Base-by-base conservation (phyloP, 2,329 filamentous ascomycete species). In the Fusarium newnesense region DNA sequence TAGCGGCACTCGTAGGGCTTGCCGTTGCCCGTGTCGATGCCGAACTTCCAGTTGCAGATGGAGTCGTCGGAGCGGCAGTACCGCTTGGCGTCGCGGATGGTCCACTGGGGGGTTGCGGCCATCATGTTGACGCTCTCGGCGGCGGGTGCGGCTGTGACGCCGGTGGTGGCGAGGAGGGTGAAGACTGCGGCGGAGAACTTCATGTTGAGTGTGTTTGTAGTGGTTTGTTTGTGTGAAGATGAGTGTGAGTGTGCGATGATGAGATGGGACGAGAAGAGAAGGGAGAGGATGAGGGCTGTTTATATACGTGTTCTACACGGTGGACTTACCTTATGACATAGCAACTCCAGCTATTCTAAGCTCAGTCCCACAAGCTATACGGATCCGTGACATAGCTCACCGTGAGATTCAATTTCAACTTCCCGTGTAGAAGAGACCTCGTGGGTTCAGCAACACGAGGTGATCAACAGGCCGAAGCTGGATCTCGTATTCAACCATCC, bases 11-110 rank as follows among this genome's bases (percentile, higher is more conserved):
- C 49, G 11, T 59, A 73, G 43, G 80, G 79, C 71, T 82, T 80
- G 72, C 84, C 81, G 60, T 79, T 75, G 79, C 85, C 85, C 62
- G 83, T 81, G 78, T 85, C 80, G 79, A 86, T 82, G 65, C 70
- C 68, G 74, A 87, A 87, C 70, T 78, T 81, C 81, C 83, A 86
- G 76, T 79, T 81, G 81, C 85, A 87, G 30, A 76, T 67, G 66
- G 79, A 81, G 78, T 85, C 79, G 64, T 73, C 71, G 10, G 64
- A 15, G 74, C 81, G 80, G 81, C 85, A 87, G 69, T 75, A 73
- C 71, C 85, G 85, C 70, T 79, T 79, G 62, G 84, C 70, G 74
- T 75, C 61, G 70, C 82, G 75, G 71, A 87, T 82, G 68, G 81
- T 84, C 85, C 84, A 86, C 65, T 84, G 73, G 15, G 83, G 77